Evolutionary conservation across 139 green algal genomes (phyloP), one percentile per base, ranked within the genome.

Genomic region (Chlorella vulgaris): DNA sequence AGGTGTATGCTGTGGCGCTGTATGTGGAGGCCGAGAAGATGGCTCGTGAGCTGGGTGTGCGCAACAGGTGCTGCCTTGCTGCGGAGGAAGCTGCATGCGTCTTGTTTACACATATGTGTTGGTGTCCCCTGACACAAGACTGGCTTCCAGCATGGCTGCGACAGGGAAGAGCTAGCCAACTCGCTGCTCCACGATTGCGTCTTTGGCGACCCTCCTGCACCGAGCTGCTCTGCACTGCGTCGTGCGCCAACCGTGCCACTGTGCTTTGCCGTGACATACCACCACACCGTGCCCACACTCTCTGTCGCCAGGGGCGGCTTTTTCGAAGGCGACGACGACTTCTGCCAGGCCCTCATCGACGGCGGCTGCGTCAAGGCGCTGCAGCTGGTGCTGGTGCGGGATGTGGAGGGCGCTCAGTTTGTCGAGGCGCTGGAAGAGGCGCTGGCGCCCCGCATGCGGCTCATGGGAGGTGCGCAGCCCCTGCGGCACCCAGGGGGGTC

Each of bases 21-120:
- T 97, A 92, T 82, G 93, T 95, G 15, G 93, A 97, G 80, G 93
- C 83, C 0, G 87, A 93, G 47, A 80, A 83, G 38, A 90, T 90
- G 8, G 90, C 93, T 2, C 86, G 89, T 50, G 93, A 97, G 86
- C 86, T 97, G 75, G 93, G 92, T 55, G 73, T 97, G 22, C 85
- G 42, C 68, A 75, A 77, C 69, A 43, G 69, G 47, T 65, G 31
- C 38, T 33, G 67, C 39, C 62, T 10, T 3, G n/a, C 62, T 18
- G 31, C 29, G 40, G 62, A 67, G 21, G 18, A 29, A 31, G 58
- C 58, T 67, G 58, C 15, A 31, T n/a, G n/a, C n/a, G n/a, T n/a
- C n/a, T n/a, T n/a, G n/a, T n/a, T n/a, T n/a, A n/a, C n/a, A n/a
- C n/a, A n/a, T n/a, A n/a, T n/a, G n/a, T n/a, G n/a, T n/a, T n/a